Base-by-base conservation (phyloP, 2,329 filamentous ascomycete species). In the Escovopsis sp. region DNA sequence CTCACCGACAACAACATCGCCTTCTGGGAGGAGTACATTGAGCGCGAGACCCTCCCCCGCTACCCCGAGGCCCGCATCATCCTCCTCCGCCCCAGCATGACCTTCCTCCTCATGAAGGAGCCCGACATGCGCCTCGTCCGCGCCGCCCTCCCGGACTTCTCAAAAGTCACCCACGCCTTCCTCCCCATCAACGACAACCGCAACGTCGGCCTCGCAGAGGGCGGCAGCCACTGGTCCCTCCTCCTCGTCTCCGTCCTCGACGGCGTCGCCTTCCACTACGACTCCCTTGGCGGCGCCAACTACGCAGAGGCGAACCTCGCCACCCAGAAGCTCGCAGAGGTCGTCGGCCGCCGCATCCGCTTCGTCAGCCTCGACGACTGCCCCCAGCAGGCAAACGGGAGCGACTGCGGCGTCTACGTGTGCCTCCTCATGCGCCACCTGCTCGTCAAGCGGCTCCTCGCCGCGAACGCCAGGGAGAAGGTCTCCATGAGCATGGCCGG, bases 11-110 rank as follows among this genome's bases (percentile, higher is more conserved):
- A 94, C 66, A 88, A 87, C 52, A 96, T 98, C 50, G 81, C 86
- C 39, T 96, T 98, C 59, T 98, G 91, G 89, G 84, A 96, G 72
- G 89, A 96, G 72, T 94, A 78, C 58, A 78, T 98, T 49, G 91
- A 98, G 62, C 84, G 79, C 47, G 89, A 96, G 66, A 79, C 86
- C 46, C 79, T 98, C 25, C 68, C 70, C 27, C 75, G 78, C 51
- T 94, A 83, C 57, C 84, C 84, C 9, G 79, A 84, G 56, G 86
- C 86, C 15, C 76, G 86, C 48, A 94, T 98, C 57, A 72, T 89
- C 45, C 83, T 98, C 43, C 79, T 98, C 25, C 84, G 89, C 11
- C 91, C 91, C 1, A 84, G 81, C 54, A 94, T 96, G 84, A 81
- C 84, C 42, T 93, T 91, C 59, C 79, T 96, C 61, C 75, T 96